A percentile compares a stretch with the other conserved stretches of the same genome.
Evolutionary conservation across 768 basidiomycete genomes (phyloP).

Genomic region (Cystoderma amianthinum): DNA sequence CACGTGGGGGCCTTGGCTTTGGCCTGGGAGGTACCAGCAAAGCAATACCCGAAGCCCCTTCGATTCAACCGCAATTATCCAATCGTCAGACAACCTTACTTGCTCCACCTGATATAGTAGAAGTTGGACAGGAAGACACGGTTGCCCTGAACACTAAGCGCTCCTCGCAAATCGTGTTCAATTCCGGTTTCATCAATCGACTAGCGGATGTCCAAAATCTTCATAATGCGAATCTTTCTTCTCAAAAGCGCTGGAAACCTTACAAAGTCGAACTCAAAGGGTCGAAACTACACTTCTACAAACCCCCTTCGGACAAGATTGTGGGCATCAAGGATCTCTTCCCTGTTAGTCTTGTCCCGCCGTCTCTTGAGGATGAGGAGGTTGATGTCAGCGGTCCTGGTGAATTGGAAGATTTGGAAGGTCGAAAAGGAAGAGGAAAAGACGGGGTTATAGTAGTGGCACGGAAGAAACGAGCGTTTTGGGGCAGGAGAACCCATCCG

Average conservation of each 20-base stretch:
- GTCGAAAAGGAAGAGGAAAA: slow-evolving; percentile 11
- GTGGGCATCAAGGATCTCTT: slow-evolving; percentile 69
- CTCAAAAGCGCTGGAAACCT: slow-evolving; percentile 78
- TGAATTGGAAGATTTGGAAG: slow-evolving; percentile 13
- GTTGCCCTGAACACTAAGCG: slow-evolving; percentile 38
- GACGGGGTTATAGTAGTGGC: slow-evolving; percentile 6
- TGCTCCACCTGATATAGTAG: slow-evolving; percentile 42
- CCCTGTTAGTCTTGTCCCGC: slow-evolving; percentile 54
- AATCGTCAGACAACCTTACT: slow-evolving; percentile 28
- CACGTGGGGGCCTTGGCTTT: slow-evolving; percentile 10
- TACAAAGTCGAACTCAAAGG: slow-evolving; percentile 82
- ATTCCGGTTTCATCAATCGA: slow-evolving; percentile 72
- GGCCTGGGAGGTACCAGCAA: slow-evolving; percentile 14
- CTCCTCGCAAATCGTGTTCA: slow-evolving; percentile 73
- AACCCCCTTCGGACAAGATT: slow-evolving; percentile 65
- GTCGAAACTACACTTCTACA: slow-evolving; percentile 81
- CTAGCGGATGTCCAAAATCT: slow-evolving; percentile 42
- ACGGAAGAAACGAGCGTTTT: slow-evolving; percentile 35
- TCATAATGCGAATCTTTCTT: slow-evolving; percentile 23
- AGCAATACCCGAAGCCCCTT: slow-evolving; percentile 5
- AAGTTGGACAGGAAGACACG: slow-evolving; percentile 26
- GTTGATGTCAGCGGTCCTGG: slow-evolving; percentile 8
- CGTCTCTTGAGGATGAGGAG: slow-evolving; percentile 39
- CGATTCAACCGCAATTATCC: slow-evolving; percentile 3
- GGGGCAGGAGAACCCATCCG: slow-evolving; percentile 73